Base-by-base conservation (phyloP, 2,329 filamentous ascomycete species). In the Colletotrichum spaethianum region DNA sequence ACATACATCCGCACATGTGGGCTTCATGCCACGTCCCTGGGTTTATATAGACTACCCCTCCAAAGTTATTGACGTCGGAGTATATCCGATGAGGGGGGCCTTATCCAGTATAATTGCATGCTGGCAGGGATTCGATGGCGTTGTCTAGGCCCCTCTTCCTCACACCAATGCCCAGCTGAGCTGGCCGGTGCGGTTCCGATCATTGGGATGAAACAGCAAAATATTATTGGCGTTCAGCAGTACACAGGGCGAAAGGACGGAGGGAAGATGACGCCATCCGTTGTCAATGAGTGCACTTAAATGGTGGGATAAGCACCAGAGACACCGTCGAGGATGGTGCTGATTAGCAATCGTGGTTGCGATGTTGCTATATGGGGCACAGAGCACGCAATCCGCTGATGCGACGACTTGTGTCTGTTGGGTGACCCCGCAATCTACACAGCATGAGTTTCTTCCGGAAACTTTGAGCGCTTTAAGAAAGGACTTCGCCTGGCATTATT, bases 81-180 rank as follows among this genome's bases (percentile, higher is more conserved):
- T 28, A 36, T 40, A 72, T 44, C 67, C 67, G 57, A 71, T 55
- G 70, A 56, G 57, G 50, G 63, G 69, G 53, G 56, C 36, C 36
- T 65, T n/a, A 18, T 26, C n/a, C 38, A 42, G 20, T 28, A 60
- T 31, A 46, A 73, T 74, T 63, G 69, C 72, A 73, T 73, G 63
- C 88, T 90, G 53, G 86, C 86, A 60, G 88, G 82, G 56, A 83
- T 88, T 31, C 92, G 82, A 77, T 88, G 86, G 82, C 87, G 46
- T 73, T 60, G 65, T 33, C 36, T 46, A 28, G 12, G 42, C 50
- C 57, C 36, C 31, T 69, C 28, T 23, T n/a, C 36, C 11, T 18
- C 20, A 52, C n/a, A 38, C 26, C 8, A 23, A 50, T 12, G 26
- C 33, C 42, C 31, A 44, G 31, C 48, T 18, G 26, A 14, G 33